Evolutionary conservation across 441 rosid genomes (phyloP), one percentile per base, ranked within the genome.

Genomic region (Rhodomyrtus psidioides): DNA sequence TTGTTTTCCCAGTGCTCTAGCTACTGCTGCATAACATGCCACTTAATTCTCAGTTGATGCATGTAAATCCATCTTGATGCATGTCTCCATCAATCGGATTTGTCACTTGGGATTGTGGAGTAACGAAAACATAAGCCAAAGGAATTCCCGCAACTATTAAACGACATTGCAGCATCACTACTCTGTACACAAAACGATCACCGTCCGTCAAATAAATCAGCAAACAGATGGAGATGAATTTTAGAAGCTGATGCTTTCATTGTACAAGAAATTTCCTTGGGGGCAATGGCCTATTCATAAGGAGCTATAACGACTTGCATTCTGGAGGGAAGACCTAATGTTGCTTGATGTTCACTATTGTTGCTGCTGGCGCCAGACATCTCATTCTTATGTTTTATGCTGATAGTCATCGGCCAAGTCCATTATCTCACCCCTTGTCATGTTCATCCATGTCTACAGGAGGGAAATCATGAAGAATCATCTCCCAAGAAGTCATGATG

Each of bases 401-500:
- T 5, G 26, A 26, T 65, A 19, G 76, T 65, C 76, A 21, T 65
- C 76, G 2, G 26, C 46, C 76, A 39, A 70, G 49, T 70, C 79
- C 79, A 70, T 34, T 21, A 34, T 34, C n/a, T 70, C 79, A 21
- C 34, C 49, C 79, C 79, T 10, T 5, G n/a, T 34, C 79, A 19
- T 9, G 79, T 21, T 9, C 79, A 70, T 34, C 79, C 79, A 70
- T 46, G 39, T 70, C 6, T n/a, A 70, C 44, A 39, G 46, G 49
- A 65, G 49, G 62, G 79, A 21, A 34, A 34, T 34, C 34, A 34
- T 34, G 34, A 34, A 9, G 49, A 70, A 23, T 34, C 23, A 70
- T 10, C 2, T 34, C 49, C 19, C 79, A 34, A 34, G 79, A 34
- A 19, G 82, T 93, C 92, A 94, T 27, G 93, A 59, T 17, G 86